Conservation (phyloP, 139 green algal species). For the Haematococcus lacustris region DNA sequence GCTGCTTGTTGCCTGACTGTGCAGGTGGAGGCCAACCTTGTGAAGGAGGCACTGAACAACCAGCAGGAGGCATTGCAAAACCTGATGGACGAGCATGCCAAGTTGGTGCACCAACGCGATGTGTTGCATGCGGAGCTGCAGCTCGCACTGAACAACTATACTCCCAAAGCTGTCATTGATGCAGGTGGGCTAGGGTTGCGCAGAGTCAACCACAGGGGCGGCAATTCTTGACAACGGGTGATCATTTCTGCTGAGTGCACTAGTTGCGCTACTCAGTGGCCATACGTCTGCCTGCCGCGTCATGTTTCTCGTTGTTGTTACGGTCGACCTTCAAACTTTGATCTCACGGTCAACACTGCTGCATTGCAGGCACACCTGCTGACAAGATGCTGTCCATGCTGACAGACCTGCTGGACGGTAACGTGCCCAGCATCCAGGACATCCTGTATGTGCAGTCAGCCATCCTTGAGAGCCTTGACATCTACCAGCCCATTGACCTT, state of each 20-base stretch:
- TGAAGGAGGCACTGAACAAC: background rate
- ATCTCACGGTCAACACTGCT: background rate
- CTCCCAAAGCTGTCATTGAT: slow-evolving; percentile 40
- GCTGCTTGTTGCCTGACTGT: background rate
- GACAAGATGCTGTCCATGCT: slow-evolving; percentile 57
- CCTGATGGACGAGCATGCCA: slow-evolving; percentile 27
- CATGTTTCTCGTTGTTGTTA: background rate
- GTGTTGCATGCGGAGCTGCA: slow-evolving; percentile 42
- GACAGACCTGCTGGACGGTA: slow-evolving; percentile 43
- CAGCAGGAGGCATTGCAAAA: slow-evolving; percentile 1
- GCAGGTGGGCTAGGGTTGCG: slow-evolving; percentile 14
- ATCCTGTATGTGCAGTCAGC: slow-evolving; percentile 47
- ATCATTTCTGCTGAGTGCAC: too few species aligned
- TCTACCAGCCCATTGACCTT: slow-evolving; percentile 45
- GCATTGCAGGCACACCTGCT: slow-evolving; percentile 32
- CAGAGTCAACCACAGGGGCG: background rate
- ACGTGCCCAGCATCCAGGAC: slow-evolving; percentile 34
- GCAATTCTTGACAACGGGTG: too few species aligned
- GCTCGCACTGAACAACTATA: slow-evolving; percentile 42
- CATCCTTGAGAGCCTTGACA: slow-evolving; percentile 44
- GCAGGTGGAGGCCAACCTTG: background rate
- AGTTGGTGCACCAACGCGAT: slow-evolving; percentile 37
- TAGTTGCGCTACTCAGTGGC: background rate
- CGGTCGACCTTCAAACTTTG: background rate
- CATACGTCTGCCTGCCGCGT: background rate